These are phyloP conservation scores for Candolleomyces aberdarensis DNA, from an alignment of 768 basidiomycete species.

Conservation along the genomic window DNA sequence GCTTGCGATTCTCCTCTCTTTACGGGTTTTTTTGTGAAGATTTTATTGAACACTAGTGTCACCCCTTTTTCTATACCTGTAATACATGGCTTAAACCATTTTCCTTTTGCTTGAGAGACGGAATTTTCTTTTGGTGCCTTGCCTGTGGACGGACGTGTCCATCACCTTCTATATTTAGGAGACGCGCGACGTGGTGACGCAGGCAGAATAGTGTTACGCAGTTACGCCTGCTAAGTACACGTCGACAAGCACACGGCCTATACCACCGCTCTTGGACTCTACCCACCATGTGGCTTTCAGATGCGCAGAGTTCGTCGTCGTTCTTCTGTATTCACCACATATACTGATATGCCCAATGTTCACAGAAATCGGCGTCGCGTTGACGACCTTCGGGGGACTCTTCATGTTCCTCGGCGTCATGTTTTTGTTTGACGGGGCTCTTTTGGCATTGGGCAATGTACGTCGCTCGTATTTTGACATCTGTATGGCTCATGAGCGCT, in stretches of 20 bases:
- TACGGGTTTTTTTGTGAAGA: too few relatives aligned
- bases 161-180: slow-evolving; percentile 6
- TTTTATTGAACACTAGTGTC: too few relatives aligned
- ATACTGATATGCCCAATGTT: slow-evolving; percentile 1
- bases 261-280: neutral
- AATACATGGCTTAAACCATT: neutral
- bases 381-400: slow-evolving; percentile 90
- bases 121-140: neutral
- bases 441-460: slow-evolving; percentile 97
- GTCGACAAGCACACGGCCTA: neutral
- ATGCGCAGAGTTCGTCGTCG: slow-evolving; percentile 54
- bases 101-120: too few relatives aligned
- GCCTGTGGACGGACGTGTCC: neutral
- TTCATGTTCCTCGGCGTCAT: slow-evolving; percentile 97
- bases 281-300: slow-evolving; percentile 58
- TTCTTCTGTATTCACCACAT: neutral
- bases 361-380: slow-evolving; percentile 91
- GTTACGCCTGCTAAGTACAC: neutral
- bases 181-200: slow-evolving; percentile 1
- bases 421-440: slow-evolving; percentile 93
- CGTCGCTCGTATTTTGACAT: slow-evolving; percentile 13
- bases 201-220: neutral
- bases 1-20: too few relatives aligned
- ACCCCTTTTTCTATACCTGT: neutral
- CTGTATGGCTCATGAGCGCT: neutral